Conservation (phyloP, 164 flowering plant genomes). For the Piper longum region DNA sequence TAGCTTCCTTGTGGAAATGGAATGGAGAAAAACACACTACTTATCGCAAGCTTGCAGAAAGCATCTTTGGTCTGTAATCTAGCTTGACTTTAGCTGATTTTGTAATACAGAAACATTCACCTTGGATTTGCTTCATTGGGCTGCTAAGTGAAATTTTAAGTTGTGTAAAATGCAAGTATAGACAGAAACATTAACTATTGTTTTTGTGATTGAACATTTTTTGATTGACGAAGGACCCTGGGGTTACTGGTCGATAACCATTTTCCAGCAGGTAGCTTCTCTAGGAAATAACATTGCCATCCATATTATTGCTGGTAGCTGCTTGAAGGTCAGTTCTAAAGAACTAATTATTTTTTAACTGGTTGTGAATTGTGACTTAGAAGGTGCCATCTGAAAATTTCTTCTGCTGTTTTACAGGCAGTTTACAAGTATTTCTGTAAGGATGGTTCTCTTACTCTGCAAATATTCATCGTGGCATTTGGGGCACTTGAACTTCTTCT, state of each 20-base stretch:
- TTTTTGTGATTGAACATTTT: conserved; percentile 3
- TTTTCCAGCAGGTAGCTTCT: conserved; percentile 59
- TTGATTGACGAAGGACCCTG: conserved; percentile 30
- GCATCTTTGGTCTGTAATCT: conserved; percentile 38
- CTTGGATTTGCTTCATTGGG: too few species aligned
- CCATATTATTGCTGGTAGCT: conserved; percentile 58
- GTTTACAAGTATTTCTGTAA: conserved; percentile 34
- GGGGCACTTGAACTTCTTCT: conserved; percentile 43
- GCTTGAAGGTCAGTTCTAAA: conserved; percentile 35
- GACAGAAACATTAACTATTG: background rate
- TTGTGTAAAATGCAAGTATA: background rate
- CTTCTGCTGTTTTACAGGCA: conserved; percentile 19
- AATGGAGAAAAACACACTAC: conserved; percentile 42
- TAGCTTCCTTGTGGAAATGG: conserved; percentile 52
- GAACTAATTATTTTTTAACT: background rate
- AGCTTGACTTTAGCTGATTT: background rate
- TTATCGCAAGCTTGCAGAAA: conserved; percentile 33
- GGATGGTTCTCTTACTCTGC: conserved; percentile 34
- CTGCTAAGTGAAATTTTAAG: too few species aligned
- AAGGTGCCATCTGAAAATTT: background rate
- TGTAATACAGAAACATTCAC: too few species aligned
- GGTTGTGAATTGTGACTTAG: background rate
- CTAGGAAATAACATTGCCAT: conserved; percentile 56
- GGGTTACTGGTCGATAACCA: conserved; percentile 48
- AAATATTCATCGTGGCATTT: conserved; percentile 40